Base-by-base conservation (phyloP, 495 filamentous ascomycete species). In the Gamarada debralockiae region DNA sequence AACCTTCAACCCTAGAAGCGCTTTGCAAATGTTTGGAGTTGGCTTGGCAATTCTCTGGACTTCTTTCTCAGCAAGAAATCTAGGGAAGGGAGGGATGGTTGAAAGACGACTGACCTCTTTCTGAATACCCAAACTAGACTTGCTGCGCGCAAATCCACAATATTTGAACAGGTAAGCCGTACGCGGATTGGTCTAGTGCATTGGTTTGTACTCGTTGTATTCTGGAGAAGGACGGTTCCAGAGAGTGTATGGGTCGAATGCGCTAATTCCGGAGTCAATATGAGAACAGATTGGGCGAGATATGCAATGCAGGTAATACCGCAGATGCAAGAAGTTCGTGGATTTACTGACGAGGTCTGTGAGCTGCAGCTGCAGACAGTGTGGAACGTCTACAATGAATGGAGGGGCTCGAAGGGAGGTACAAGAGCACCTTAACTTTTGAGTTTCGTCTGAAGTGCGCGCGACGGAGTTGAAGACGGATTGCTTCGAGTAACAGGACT, bases 231-330 rank as follows among this genome's bases (percentile, higher is more conserved):
- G 41, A 47, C 10, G 34, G 22, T 33, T 13, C n/a, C n/a, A 17
- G 33, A 44, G 24, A 24, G 36, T 43, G 40, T 53, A 1, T 46
- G 22, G 37, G 46, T 43, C 22, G 52, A 56, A 48, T 46, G 57
- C 20, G 42, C 58, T 61, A 52, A 42, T 47, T 55, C 55, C 50
- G 56, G 14, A 23, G 36, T 55, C 25, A 34, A 27, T 38, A 50
- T 37, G 52, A 56, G 51, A 55, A 51, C 55, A 48, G 48, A 55
- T 52, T 27, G 46, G 58, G 41, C 45, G 47, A 54, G 52, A 43
- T 27, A 54, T 49, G 38, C 48, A 53, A 37, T 45, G 55, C 45
- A 58, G 55, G 59, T 62, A 55, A 62, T 62, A 62, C 59, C 23
- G 47, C 59, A 62, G 59, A 29, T 50, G 49, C 55, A 43, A 58